Conservation (phyloP, 495 filamentous ascomycete genomes). For the Geoglossum glabrum region DNA sequence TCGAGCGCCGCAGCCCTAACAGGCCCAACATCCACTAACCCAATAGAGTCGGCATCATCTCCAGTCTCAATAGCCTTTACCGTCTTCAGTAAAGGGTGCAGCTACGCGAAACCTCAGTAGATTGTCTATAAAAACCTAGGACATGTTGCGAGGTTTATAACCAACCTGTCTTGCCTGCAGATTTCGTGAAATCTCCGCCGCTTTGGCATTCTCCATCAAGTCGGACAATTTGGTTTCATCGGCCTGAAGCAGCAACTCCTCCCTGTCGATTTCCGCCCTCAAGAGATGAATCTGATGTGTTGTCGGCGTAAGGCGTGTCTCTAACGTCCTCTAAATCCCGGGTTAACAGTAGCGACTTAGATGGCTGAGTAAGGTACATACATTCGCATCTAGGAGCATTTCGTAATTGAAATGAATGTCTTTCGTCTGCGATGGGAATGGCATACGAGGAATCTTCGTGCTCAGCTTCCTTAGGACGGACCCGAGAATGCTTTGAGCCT, state of each 20-base stretch:
- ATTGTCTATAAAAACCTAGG: not conserved
- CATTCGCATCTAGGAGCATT: slow-evolving; percentile 35
- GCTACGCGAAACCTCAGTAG: not conserved
- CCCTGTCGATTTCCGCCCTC: slow-evolving; percentile 31
- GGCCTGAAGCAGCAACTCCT: slow-evolving; percentile 28
- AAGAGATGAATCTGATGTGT: slow-evolving; percentile 34
- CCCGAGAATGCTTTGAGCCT: slow-evolving; percentile 32
- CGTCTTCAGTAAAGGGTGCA: slow-evolving; percentile 11
- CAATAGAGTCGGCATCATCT: slow-evolving; percentile 14
- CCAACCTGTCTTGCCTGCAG: slow-evolving; percentile 27
- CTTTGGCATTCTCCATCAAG: slow-evolving; percentile 33
- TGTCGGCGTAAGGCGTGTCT: slow-evolving; percentile 29
- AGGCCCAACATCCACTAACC: not conserved
- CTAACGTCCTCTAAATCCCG: slow-evolving; percentile 23
- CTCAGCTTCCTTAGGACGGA: slow-evolving; percentile 28
- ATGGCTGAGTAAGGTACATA: slow-evolving; percentile 10
- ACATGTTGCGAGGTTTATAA: not conserved
- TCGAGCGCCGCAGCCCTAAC: not conserved
- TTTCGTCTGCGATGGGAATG: slow-evolving; percentile 36
- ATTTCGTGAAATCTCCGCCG: slow-evolving; percentile 25
- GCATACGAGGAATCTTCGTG: slow-evolving; percentile 32
- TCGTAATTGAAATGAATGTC: slow-evolving; percentile 41
- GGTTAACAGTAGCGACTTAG: not conserved
- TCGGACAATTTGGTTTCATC: slow-evolving; percentile 29
- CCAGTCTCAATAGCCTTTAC: slow-evolving; percentile 3